These are phyloP conservation scores for Cercis canadensis DNA, from an alignment of 306 rosid genomes.

Conservation along the genomic window DNA sequence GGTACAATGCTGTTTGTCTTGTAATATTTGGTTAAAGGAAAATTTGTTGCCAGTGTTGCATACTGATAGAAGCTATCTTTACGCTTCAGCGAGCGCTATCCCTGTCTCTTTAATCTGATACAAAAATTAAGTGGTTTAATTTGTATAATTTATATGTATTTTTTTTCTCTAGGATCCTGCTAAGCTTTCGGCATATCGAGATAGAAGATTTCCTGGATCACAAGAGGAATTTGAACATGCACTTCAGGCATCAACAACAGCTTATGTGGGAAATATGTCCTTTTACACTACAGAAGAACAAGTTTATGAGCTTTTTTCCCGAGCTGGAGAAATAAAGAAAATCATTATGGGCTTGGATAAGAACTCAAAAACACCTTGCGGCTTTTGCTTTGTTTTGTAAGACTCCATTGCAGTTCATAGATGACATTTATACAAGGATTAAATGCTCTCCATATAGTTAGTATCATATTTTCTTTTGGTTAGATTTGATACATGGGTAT, in stretches of 20 bases:
- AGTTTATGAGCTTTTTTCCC: constrained; percentile 85
- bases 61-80: background rate
- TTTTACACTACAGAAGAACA: constrained; percentile 97
- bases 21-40: background rate
- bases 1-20: background rate
- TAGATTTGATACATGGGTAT: no score
- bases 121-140: background rate
- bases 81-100: background rate
- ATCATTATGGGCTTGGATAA: constrained; percentile 98
- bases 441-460: background rate
- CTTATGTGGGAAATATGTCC: constrained; percentile 91
- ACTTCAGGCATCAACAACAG: constrained; percentile 65
- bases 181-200: constrained; percentile 86
- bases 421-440: background rate
- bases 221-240: constrained; percentile 91
- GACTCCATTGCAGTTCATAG: constrained; percentile 29
- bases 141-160: background rate
- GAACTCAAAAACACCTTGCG: constrained; percentile 93
- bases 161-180: constrained; percentile 61
- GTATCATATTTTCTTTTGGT: background rate
- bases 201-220: constrained; percentile 80
- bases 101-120: background rate
- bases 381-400: constrained; percentile 91
- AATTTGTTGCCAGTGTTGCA: background rate
- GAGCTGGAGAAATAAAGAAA: constrained; percentile 96